phyloP scores from a whole-genome alignment of 2,329 filamentous ascomycete species.

The Colletotrichum tofieldiae region DNA sequence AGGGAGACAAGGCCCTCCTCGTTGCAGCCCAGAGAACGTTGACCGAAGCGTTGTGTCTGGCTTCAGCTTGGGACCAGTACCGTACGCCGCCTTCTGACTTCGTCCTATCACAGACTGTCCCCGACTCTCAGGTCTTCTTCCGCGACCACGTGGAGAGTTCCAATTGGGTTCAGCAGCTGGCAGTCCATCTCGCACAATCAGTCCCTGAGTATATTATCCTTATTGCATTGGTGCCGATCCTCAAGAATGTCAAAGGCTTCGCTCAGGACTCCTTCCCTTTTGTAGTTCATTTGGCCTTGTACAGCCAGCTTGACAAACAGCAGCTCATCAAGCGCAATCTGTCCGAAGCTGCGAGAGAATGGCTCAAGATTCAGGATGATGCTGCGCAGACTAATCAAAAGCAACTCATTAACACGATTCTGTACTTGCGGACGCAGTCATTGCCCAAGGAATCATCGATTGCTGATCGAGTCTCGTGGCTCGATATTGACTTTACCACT shows the following conservation, averaged over 20 bases:
- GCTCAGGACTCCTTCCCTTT: conserved; percentile 85
- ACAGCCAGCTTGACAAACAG: conserved; percentile 75
- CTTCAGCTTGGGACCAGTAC: conserved; percentile 72
- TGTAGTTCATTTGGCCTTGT: conserved; percentile 85
- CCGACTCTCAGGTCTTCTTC: conserved; percentile 54
- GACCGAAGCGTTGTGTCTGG: conserved; percentile 64
- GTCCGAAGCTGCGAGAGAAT: conserved; percentile 76
- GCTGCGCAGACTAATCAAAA: conserved; percentile 67
- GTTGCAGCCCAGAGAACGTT: conserved; percentile 68
- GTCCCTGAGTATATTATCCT: conserved; percentile 78
- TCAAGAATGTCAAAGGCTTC: conserved; percentile 77
- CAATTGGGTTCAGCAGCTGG: conserved; percentile 75
- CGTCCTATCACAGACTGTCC: conserved; percentile 36
- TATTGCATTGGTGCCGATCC: conserved; percentile 75
- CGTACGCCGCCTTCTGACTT: conserved; percentile 69
- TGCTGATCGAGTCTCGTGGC: conserved; percentile 85
- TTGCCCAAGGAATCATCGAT: conserved; percentile 83
- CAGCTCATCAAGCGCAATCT: conserved; percentile 73
- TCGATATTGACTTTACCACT: conserved; percentile 83
- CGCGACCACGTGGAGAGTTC: conserved; percentile 59
- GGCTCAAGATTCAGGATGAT: conserved; percentile 68
- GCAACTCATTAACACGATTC: conserved; percentile 82
- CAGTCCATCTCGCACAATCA: conserved; percentile 72
- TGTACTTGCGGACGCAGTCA: conserved; percentile 90
- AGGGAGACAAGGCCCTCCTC: conserved; percentile 64